phyloP scores from a whole-genome alignment of 2,329 filamentous ascomycete genomes.

The Podosphaera fusca region DNA sequence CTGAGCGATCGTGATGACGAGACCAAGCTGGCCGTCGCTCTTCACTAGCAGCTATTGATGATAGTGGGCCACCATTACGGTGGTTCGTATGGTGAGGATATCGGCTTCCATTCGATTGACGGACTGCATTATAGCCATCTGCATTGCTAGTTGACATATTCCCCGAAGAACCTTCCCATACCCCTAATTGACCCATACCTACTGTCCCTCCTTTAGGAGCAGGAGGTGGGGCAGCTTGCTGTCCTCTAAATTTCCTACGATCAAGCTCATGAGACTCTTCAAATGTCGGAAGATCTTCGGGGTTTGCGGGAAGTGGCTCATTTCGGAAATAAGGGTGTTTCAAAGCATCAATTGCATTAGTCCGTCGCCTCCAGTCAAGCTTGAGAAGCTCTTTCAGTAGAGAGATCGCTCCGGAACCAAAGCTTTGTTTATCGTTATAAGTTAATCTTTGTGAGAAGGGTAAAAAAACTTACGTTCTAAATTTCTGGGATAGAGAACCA shows the following conservation, averaged over 20 bases:
- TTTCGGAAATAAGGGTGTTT: slow-evolving; percentile 80
- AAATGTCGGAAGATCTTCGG: slow-evolving; percentile 72
- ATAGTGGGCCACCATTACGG: slow-evolving; percentile 11
- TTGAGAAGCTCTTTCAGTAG: slow-evolving; percentile 63
- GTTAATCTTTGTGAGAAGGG: not conserved
- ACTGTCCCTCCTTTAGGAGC: slow-evolving; percentile 82
- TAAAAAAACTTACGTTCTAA: slow-evolving; percentile 36
- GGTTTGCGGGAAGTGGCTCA: slow-evolving; percentile 52
- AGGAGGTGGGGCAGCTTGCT: slow-evolving; percentile 64
- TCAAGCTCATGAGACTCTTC: slow-evolving; percentile 96
- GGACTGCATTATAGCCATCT: slow-evolving; percentile 10
- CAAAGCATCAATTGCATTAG: slow-evolving; percentile 85
- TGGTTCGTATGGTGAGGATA: slow-evolving; percentile 10
- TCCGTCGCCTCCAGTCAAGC: slow-evolving; percentile 68
- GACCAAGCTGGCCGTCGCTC: slow-evolving; percentile 16
- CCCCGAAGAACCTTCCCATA: slow-evolving; percentile 11
- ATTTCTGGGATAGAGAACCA: slow-evolving; percentile 47
- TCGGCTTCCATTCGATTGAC: slow-evolving; percentile 13
- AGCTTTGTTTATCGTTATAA: slow-evolving; percentile 20
- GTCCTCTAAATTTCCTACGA: slow-evolving; percentile 67
- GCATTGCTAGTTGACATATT: slow-evolving; percentile 10
- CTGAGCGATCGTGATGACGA: slow-evolving; percentile 11
- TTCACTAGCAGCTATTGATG: slow-evolving; percentile 6
- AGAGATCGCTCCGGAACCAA: slow-evolving; percentile 49
- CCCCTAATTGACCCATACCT: slow-evolving; percentile 36